These are phyloP conservation scores for Coemansia sp. DNA, from an alignment of 192 early-diverging fungal species.

Conservation along the genomic window DNA sequence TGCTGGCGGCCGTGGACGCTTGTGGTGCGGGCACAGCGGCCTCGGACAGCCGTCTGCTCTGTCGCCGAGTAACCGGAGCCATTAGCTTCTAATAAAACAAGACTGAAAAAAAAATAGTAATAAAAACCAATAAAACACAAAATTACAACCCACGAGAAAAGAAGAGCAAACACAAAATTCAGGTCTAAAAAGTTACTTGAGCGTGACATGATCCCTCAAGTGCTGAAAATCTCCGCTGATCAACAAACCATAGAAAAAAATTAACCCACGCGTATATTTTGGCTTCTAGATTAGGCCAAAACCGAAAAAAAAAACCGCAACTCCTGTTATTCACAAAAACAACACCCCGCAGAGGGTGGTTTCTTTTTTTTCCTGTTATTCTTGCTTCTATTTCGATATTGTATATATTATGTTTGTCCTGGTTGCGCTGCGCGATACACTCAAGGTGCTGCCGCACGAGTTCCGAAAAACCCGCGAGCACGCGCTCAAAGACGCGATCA, in stretches of 20 bases:
- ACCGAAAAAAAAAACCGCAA: no score
- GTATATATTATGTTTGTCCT: conserved; percentile 76
- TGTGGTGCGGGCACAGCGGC: conserved; percentile 7
- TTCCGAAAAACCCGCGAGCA: conserved; percentile 70
- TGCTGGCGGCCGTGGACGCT: not conserved
- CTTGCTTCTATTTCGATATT: no score
- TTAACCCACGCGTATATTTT: no score
- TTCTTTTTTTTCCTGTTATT: not conserved
- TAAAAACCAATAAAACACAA: not conserved
- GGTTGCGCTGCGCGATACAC: conserved; percentile 74
- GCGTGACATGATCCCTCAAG: not conserved
- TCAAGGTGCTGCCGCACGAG: conserved; percentile 76
- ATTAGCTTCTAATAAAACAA: not conserved
- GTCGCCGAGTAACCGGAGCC: conserved; percentile 26
- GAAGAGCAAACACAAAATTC: no score
- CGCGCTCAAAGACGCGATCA: conserved; percentile 84
- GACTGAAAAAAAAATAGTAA: not conserved
- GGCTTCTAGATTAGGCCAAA: no score
- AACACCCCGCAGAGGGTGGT: not conserved
- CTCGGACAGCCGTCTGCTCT: conserved; percentile 24
- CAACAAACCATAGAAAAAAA: no score
- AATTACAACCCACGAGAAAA: not conserved
- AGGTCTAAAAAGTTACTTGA: no score
- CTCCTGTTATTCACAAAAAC: no score
- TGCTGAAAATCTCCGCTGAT: no score